Base-by-base conservation (phyloP, 1,284 basidiomycete genomes). In the Termitomyces sp. region DNA sequence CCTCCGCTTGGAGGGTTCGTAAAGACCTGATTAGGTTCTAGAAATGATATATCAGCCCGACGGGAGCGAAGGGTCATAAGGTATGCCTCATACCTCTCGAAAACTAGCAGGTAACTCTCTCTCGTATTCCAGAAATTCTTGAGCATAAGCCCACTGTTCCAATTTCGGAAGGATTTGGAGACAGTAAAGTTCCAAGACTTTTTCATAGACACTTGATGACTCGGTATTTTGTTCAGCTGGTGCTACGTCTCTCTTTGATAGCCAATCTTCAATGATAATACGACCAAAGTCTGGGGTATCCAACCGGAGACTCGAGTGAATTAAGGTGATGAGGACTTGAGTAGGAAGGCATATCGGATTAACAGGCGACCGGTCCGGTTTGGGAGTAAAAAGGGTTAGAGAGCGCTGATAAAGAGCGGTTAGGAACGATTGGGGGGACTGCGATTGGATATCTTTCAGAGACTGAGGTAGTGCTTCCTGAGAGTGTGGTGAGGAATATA, bases 111-210 rank as follows among this genome's bases (percentile, higher is more conserved):
- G 61, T 24, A 91, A 70, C 63, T 90, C 86, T 24, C 72, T 70
- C 66, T 91, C 89, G 61, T 87, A 86, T 48, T 79, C 73, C 57
- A 92, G 62, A 63, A 90, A 90, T 57, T 89, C 86, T 50, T 73
- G 75, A 10, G 85, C 86, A 64, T 90, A 88, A 26, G 86, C 82
- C 89, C 89, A 92, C 58, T 88, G 83, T 50, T 80, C 81, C 39
- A 92, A 66, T 42, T 80, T 79, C 0, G 88, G 86, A 26, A 92
- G 69, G 28, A 91, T 70, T 58, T 86, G 83, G 12, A 90, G 69
- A 61, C 82, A 84, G 67, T 90, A 92, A 15, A 89, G 68, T 60
- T 90, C 88, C 38, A 92, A 63, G 10, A 89, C 77, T 62, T 87
- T 88, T 54, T 80, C 79, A 62, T 92, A 91, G 6, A 80, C 83